Evolutionary conservation across 495 filamentous ascomycete genomes (phyloP).

Genomic region (Astrothelium subdiscretum): DNA sequence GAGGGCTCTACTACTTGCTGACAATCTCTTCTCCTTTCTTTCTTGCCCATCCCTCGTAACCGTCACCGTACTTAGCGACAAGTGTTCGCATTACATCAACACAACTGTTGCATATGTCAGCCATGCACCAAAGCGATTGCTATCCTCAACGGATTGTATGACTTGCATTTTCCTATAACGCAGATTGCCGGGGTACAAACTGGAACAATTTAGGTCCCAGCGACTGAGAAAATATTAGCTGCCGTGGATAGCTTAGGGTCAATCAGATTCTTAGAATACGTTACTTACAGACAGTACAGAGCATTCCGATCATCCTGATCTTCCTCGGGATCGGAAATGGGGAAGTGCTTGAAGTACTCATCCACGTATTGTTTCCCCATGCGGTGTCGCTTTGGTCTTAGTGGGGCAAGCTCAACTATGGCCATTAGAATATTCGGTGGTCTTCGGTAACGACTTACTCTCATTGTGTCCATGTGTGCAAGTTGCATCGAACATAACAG

Average conservation of each 20-base stretch:
- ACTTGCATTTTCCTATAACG: slow-evolving; percentile 15
- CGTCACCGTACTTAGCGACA: slow-evolving; percentile 9
- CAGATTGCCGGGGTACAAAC: slow-evolving; percentile 11
- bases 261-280: background rate
- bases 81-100: slow-evolving; percentile 13
- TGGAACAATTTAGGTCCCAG: background rate
- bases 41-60: slow-evolving; percentile 18
- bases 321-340: slow-evolving; percentile 18
- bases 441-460: slow-evolving; percentile 12
- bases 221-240: background rate
- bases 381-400: slow-evolving; percentile 12
- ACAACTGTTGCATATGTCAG: background rate
- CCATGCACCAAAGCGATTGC: background rate
- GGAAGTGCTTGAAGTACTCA: slow-evolving; percentile 22
- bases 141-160: background rate
- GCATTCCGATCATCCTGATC: slow-evolving; percentile 24
- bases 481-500: slow-evolving; percentile 21
- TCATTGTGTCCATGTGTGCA: slow-evolving; percentile 25
- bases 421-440: background rate
- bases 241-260: background rate
- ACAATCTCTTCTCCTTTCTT: background rate
- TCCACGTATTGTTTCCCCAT: slow-evolving; percentile 22
- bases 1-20: background rate
- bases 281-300: slow-evolving; percentile 23
- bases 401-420: slow-evolving; percentile 6